Conservation (phyloP, 192 early-diverging fungal species). For the Linnemannia exigua region DNA sequence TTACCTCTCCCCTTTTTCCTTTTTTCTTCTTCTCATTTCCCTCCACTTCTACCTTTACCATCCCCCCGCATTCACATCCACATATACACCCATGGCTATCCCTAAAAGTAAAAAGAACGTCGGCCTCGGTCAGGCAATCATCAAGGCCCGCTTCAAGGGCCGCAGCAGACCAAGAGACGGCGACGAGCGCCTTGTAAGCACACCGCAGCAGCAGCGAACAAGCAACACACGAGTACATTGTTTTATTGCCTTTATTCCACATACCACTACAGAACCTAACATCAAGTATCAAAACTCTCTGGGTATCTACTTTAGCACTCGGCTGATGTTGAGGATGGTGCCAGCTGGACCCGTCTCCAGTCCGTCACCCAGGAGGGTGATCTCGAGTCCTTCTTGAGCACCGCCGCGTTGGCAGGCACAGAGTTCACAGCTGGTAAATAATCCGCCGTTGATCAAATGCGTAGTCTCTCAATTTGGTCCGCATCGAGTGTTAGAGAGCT, state of each 20-base stretch:
- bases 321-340: conserved; percentile 86
- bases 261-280: too few species aligned
- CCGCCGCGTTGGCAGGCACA: conserved; percentile 95
- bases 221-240: not conserved
- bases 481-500: not conserved
- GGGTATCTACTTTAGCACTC: conserved; percentile 71
- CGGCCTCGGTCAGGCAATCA: conserved; percentile 63
- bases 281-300: too few species aligned
- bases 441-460: too few species aligned
- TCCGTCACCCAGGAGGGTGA: conserved; percentile 98
- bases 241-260: too few species aligned
- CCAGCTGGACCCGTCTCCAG: conserved; percentile 89
- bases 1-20: not conserved
- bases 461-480: not conserved
- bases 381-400: conserved; percentile 95
- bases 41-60: not conserved
- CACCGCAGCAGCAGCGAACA: conserved; percentile 9
- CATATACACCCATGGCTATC: conserved; percentile 37
- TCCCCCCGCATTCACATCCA: not conserved
- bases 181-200: conserved; percentile 57
- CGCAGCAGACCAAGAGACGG: conserved; percentile 58
- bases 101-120: conserved; percentile 61
- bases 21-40: not conserved
- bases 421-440: conserved; percentile 87
- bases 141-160: conserved; percentile 64